Conservation (phyloP, 1,284 basidiomycete species). For the Boletus putidus region DNA sequence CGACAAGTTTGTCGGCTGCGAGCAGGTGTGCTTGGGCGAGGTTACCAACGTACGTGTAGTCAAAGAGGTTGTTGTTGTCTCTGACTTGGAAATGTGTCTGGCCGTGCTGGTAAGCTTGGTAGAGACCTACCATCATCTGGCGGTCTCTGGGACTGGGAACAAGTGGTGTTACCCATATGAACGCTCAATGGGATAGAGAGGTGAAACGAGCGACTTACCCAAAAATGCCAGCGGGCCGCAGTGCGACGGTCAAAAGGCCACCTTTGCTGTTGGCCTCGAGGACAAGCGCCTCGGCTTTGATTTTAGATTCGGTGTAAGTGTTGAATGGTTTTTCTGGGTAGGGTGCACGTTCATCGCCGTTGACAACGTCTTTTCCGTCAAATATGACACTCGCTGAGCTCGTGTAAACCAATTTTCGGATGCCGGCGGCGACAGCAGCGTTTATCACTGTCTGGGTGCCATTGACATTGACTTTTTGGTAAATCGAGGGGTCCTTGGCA, state of each 20-base stretch:
- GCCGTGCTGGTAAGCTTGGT: constrained; percentile 76
- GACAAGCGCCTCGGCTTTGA: constrained; percentile 83
- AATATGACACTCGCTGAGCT: constrained; percentile 94
- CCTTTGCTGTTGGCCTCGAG: constrained; percentile 83
- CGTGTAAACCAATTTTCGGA: constrained; percentile 92
- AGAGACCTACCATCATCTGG: constrained; percentile 81
- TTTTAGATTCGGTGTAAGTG: constrained; percentile 97
- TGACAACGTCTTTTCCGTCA: constrained; percentile 78
- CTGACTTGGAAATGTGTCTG: constrained; percentile 96
- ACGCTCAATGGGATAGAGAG: not conserved
- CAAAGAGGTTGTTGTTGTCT: constrained; percentile 90
- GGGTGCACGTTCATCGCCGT: constrained; percentile 87
- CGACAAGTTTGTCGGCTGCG: constrained; percentile 81
- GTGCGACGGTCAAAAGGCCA: constrained; percentile 84
- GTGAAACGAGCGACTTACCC: constrained; percentile 56
- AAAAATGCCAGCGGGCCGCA: constrained; percentile 96
- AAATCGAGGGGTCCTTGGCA: constrained; percentile 70
- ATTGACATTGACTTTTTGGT: constrained; percentile 92
- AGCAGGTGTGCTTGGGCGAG: constrained; percentile 94
- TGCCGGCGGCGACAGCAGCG: constrained; percentile 69
- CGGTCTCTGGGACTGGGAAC: constrained; percentile 81
- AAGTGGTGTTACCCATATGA: not conserved
- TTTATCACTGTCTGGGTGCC: constrained; percentile 88
- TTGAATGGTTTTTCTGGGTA: constrained; percentile 80
- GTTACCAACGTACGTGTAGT: constrained; percentile 98